phyloP scores from a whole-genome alignment of 352 stramenopile genomes.

The Aphanomyces cochlioides region DNA sequence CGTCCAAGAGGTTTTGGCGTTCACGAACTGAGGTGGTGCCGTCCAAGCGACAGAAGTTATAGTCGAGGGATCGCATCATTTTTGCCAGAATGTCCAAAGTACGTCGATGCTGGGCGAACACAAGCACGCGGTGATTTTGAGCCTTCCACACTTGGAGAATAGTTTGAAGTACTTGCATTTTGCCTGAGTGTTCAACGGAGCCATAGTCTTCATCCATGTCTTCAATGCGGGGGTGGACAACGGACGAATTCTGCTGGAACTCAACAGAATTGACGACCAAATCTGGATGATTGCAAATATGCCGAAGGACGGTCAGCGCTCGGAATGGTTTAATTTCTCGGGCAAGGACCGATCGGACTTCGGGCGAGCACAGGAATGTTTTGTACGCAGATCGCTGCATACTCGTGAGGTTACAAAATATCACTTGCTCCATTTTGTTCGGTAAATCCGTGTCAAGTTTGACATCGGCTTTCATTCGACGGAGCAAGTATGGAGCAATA shows the following conservation, averaged over 20 bases:
- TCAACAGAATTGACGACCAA: slow-evolving; percentile 77
- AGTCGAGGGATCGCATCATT: slow-evolving; percentile 81
- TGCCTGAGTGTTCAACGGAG: slow-evolving; percentile 84
- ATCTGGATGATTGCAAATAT: slow-evolving; percentile 98
- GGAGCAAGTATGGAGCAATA: slow-evolving; percentile 96
- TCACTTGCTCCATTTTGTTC: slow-evolving; percentile 97
- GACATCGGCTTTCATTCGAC: slow-evolving; percentile 93
- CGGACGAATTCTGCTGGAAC: slow-evolving; percentile 8
- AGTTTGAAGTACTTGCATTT: slow-evolving; percentile 95
- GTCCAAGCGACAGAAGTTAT: slow-evolving; percentile 94
- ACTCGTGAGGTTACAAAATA: slow-evolving; percentile 94
- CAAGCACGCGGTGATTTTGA: slow-evolving; percentile 94
- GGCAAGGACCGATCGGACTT: slow-evolving; percentile 87
- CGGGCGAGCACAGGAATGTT: slow-evolving; percentile 87
- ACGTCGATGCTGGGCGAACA: slow-evolving; percentile 96
- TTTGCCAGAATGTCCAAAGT: slow-evolving; percentile 98
- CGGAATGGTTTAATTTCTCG: slow-evolving; percentile 82
- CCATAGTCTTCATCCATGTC: slow-evolving; percentile 13
- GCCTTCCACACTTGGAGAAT: slow-evolving; percentile 93
- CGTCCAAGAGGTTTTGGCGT: slow-evolving; percentile 92
- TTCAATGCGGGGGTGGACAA: neutral
- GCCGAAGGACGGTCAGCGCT: slow-evolving; percentile 93
- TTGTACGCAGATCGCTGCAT: slow-evolving; percentile 90
- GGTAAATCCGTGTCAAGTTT: slow-evolving; percentile 90
- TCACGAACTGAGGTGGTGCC: slow-evolving; percentile 93